phyloP scores from a whole-genome alignment of 345 rosid genomes.

The Bretschneidera sinensis region DNA sequence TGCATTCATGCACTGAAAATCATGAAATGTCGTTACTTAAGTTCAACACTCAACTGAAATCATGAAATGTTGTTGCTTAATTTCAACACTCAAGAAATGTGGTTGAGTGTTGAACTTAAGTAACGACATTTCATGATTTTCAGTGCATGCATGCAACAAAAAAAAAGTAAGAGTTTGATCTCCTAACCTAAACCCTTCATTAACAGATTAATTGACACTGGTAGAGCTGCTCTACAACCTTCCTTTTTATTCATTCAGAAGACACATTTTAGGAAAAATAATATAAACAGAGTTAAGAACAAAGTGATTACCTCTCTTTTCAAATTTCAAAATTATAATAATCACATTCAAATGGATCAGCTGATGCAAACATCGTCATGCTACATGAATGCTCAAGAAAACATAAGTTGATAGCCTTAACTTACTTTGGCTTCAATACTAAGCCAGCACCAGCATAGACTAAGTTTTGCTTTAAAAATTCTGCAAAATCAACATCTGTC shows the following conservation, averaged over 20 bases:
- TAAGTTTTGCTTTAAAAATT: slow-evolving; percentile 33
- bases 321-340: not conserved
- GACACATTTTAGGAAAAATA: too few relatives aligned
- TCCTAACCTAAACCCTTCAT: not conserved
- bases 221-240: not conserved
- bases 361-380: not conserved
- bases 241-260: too few relatives aligned
- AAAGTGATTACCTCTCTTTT: too few relatives aligned
- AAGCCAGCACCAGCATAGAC: slow-evolving; percentile 42
- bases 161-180: not conserved
- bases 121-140: too few relatives aligned
- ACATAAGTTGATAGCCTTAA: not conserved
- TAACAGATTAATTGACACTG: not conserved
- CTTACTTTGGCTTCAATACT: slow-evolving; percentile 45
- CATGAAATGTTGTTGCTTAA: too few relatives aligned
- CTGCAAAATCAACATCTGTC: slow-evolving; percentile 32
- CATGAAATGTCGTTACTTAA: too few relatives aligned
- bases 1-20: too few relatives aligned
- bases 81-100: too few relatives aligned
- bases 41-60: too few relatives aligned
- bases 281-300: not conserved
- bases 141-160: too few relatives aligned
- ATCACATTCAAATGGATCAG: not conserved
- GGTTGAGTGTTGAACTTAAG: too few relatives aligned
- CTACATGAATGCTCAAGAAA: not conserved